Base-by-base conservation (phyloP, 2,329 filamentous ascomycete species). In the Chaetomiaceae sp. region DNA sequence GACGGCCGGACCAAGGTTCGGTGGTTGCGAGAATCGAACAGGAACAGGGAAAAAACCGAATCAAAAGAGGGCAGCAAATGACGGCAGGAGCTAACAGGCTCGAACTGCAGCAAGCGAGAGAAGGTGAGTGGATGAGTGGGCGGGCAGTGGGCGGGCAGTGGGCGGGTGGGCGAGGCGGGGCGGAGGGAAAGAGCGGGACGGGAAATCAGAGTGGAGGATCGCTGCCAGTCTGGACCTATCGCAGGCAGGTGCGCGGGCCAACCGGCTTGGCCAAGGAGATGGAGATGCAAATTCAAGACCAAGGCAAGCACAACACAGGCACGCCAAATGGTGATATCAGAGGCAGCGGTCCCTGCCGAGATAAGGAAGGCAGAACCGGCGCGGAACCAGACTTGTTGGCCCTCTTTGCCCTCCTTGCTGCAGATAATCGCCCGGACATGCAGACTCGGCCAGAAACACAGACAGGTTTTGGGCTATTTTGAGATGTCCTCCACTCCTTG, bases 281-380 rank as follows among this genome's bases (percentile, higher is more conserved):
- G n/a, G n/a, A 32, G 43, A 27, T 20, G 27, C 46, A 50, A 51
- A 53, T 50, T 38, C 49, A 52, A 47, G 49, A n/a, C n/a, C n/a
- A n/a, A n/a, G n/a, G n/a, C n/a, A n/a, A n/a, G 47, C 42, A 50
- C 48, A 46, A 39, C 27, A n/a, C 18, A 11, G 30, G 14, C 20
- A 15, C 24, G 32, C 29, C 36, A 41, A 29, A 42, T 53, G 51
- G 42, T 49, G 40, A 45, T 42, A 53, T 29, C 27, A 29, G 4
- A 29, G 27, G 8, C 27, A 9, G 27, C 10, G 27, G 14, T 29
- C 27, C 27, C 3, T 14, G 3, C n/a, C n/a, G n/a, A n/a, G n/a
- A n/a, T n/a, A n/a, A n/a, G n/a, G n/a, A n/a, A n/a, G n/a, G n/a
- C n/a, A n/a, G n/a, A n/a, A n/a, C n/a, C n/a, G n/a, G n/a, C n/a